Evolutionary conservation across 1,284 basidiomycete genomes (phyloP).

Genomic region (Ganoderma multipileum): DNA sequence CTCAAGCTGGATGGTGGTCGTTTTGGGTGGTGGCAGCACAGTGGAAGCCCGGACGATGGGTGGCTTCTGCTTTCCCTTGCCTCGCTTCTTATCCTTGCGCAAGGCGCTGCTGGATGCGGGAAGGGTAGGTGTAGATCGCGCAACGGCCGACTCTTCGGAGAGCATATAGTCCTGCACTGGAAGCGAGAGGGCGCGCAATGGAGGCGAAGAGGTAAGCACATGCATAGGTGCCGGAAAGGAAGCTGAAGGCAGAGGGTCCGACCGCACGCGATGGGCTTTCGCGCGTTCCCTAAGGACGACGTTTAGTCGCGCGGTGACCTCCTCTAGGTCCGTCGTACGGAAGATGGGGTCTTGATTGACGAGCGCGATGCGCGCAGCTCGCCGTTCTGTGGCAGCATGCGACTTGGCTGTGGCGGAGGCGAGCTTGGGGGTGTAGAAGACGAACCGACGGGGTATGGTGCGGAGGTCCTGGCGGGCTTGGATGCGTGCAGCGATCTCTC

Average conservation of each 20-base stretch:
- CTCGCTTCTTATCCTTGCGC: constrained; percentile 35
- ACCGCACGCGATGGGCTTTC: constrained; percentile 33
- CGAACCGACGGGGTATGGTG: constrained; percentile 69
- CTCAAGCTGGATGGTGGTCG: constrained; percentile 10
- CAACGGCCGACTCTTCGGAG: constrained; percentile 34
- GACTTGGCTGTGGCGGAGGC: constrained; percentile 29
- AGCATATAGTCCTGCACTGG: constrained; percentile 47
- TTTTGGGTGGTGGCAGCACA: constrained; percentile 10
- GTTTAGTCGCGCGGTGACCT: constrained; percentile 64
- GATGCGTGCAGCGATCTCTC: constrained; percentile 61
- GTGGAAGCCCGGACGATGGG: constrained; percentile 5
- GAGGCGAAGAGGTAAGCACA: neutral
- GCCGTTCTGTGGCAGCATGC: constrained; percentile 14
- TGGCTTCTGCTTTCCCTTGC: constrained; percentile 45
- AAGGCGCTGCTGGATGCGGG: neutral
- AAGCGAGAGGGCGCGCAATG: constrained; percentile 18
- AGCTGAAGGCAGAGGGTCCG: constrained; percentile 15
- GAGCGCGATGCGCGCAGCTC: constrained; percentile 22
- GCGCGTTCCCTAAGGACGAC: constrained; percentile 50
- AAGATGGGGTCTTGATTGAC: constrained; percentile 46
- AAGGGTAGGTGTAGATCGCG: constrained; percentile 9
- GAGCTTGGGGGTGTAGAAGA: constrained; percentile 62
- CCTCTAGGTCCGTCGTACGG: constrained; percentile 63
- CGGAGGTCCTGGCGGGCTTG: constrained; percentile 67
- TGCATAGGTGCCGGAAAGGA: neutral